Base-by-base conservation (phyloP, 139 green algal genomes). In the Gonium pectorale region DNA sequence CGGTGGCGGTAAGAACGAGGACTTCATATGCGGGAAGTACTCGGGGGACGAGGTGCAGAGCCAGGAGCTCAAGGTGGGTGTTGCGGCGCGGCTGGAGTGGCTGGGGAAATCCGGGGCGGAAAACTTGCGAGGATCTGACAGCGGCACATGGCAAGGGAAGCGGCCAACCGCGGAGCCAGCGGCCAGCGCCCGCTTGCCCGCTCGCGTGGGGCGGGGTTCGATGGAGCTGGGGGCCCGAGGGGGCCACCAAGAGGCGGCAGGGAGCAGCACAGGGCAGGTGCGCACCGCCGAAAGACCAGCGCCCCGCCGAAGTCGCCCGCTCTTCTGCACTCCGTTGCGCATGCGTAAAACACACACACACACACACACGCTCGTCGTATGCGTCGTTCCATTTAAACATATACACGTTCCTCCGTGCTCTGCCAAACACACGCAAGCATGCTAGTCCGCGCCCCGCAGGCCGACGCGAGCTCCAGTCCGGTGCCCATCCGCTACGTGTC, bases 11-110 rank as follows among this genome's bases (percentile, higher is more conserved):
- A 78, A 44, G 26, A 29, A 31, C 0, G 90, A 95, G 66, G 92
- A 95, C 69, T 89, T 91, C 56, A 89, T 27, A 54, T 96, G 83
- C 41, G 93, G 94, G 27, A 63, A 56, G 5, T 96, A 87, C 54
- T 37, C 74, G 4, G 91, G 80, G 29, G 86, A 89, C 7, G 79
- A 90, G 17, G 35, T 29, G 63, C 80, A 94, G 46, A 40, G 51
- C 26, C 72, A 90, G 7, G 41, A 43, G 15, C 82, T 94, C 11
- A 86, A 92, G 88, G 91, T 93, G 38, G 3, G 75, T 15, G 6
- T 9, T 11, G 62, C n/a, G 62, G n/a, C n/a, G 62, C 62, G 19
- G 19, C 35, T 56, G 13, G 49, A 17, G 22, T 54, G 17, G 26
- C 35, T 60, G 31, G 3, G 59, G 46, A 38, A 6, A 2, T 59